These are phyloP conservation scores for Kandelia obovata DNA, from an alignment of 345 rosid species.

Conservation along the genomic window DNA sequence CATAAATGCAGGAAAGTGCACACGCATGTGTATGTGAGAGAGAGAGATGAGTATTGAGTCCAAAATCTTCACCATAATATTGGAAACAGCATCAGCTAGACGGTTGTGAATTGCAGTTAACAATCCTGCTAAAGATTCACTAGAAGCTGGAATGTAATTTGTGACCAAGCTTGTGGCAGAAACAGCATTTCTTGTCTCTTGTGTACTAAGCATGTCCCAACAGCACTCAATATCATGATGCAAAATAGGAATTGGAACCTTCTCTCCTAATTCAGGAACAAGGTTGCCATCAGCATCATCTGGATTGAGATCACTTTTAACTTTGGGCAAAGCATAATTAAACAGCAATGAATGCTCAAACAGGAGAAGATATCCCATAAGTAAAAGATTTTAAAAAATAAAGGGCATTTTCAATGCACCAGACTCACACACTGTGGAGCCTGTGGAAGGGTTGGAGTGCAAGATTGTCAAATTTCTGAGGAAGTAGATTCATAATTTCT, in stretches of 20 bases:
- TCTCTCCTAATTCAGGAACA: conserved; percentile 80
- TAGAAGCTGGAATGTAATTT: conserved; percentile 68
- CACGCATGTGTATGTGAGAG: background rate
- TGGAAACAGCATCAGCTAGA: conserved; percentile 63
- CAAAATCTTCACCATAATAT: conserved; percentile 41
- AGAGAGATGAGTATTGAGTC: background rate
- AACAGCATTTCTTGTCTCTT: conserved; percentile 76
- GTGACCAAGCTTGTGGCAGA: conserved; percentile 76
- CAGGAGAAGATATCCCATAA: conserved; percentile 5
- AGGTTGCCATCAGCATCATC: conserved; percentile 88
- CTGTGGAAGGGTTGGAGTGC: too few relatives aligned
- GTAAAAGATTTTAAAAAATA: background rate
- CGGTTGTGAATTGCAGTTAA: conserved; percentile 62
- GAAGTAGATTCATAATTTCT: too few relatives aligned
- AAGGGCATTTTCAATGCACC: too few relatives aligned
- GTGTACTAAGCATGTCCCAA: conserved; percentile 86
- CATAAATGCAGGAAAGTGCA: background rate
- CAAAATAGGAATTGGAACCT: conserved; percentile 75
- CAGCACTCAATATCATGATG: conserved; percentile 78
- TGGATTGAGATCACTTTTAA: conserved; percentile 48
- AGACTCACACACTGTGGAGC: too few relatives aligned
- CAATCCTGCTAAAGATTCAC: conserved; percentile 61
- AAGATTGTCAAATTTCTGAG: background rate
- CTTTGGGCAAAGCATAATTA: conserved; percentile 73
- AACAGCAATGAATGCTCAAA: conserved; percentile 82